Percentiles rank a stretch among this genome's conserved stretches.
Evolutionary conservation across 2,329 filamentous ascomycete genomes (phyloP).

Genomic region (Orbilia oligospora): DNA sequence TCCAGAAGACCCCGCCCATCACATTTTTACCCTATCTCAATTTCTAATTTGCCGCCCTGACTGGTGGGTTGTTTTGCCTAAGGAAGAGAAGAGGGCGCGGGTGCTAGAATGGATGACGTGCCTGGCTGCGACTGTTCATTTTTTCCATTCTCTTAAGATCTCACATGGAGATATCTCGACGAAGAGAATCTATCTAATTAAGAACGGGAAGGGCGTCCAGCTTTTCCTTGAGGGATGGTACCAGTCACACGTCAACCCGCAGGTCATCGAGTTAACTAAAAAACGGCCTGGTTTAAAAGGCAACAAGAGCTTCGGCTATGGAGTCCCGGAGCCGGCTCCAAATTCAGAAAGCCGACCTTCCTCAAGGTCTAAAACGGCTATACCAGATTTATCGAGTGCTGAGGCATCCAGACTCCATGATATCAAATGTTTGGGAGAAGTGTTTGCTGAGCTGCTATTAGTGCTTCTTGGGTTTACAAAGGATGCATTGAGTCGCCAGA

Average conservation of each 20-base stretch:
- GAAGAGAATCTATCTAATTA: conserved; percentile 38
- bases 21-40: conserved; percentile 44
- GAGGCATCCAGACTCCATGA: conserved; percentile 44
- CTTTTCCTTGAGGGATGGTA: conserved; percentile 55
- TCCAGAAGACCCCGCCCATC: conserved; percentile 36
- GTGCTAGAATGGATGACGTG: conserved; percentile 57
- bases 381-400: conserved; percentile 33
- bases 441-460: conserved; percentile 39
- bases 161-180: conserved; percentile 53
- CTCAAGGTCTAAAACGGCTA: conserved; percentile 36
- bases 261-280: conserved; percentile 39
- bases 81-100: conserved; percentile 48
- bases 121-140: conserved; percentile 43
- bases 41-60: conserved; percentile 46
- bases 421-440: conserved; percentile 52
- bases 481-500: conserved; percentile 47
- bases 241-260: conserved; percentile 39
- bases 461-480: conserved; percentile 52
- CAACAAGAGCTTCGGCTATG: conserved; percentile 57
- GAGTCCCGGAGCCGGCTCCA: conserved; percentile 30
- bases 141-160: conserved; percentile 54
- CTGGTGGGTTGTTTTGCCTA: conserved; percentile 52
- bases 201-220: conserved; percentile 45
- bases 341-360: conserved; percentile 35
- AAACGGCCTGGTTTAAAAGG: conserved; percentile 46